Evolutionary conservation across 495 filamentous ascomycete species (phyloP), one percentile per base, ranked within the genome.

Genomic region (Hypoxylon trugodes): DNA sequence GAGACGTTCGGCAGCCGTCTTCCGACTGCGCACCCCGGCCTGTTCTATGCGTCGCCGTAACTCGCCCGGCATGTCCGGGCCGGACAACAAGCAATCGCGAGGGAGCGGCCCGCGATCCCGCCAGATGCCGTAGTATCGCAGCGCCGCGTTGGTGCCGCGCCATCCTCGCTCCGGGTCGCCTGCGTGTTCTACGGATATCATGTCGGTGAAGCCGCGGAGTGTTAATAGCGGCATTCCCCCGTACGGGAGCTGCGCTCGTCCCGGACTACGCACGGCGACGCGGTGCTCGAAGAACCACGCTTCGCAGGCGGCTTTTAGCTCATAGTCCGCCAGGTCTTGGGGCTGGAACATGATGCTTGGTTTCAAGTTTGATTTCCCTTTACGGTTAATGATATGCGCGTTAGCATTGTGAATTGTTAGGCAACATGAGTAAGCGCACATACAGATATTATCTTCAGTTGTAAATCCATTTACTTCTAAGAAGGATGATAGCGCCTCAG

Each of bases 191-290:
- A 45, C 37, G 4, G 59, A 26, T 37, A 52, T 45, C 43, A 45
- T 46, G 8, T 49, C 36, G 6, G 47, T 42, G 45, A 58, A 53
- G 7, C 53, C 45, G 16, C 37, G n/a, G 12, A 15, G n/a, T 8
- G 53, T 59, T 3, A 58, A 8, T 6, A 52, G 43, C 43, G 57
- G 62, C 62, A 66, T 66, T 12, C 59, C 59, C 28, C 59, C 59
- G 43, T 55, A 45, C 12, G 30, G 64, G n/a, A 63, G 36, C 19
- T 48, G 37, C 41, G 36, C 19, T 5, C 51, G 21, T 15, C 35
- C 18, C 12, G 58, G 49, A 18, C 15, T 36, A 6, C 38, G 52
- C 30, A 40, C 52, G 3, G 33, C 59, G 0, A 64, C 52, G 24
- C 33, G 45, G 47, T 41, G 48, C 4, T 65, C 59, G 5, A 59